phyloP scores from a whole-genome alignment of 768 basidiomycete genomes.

The Tricholoma sp. region DNA sequence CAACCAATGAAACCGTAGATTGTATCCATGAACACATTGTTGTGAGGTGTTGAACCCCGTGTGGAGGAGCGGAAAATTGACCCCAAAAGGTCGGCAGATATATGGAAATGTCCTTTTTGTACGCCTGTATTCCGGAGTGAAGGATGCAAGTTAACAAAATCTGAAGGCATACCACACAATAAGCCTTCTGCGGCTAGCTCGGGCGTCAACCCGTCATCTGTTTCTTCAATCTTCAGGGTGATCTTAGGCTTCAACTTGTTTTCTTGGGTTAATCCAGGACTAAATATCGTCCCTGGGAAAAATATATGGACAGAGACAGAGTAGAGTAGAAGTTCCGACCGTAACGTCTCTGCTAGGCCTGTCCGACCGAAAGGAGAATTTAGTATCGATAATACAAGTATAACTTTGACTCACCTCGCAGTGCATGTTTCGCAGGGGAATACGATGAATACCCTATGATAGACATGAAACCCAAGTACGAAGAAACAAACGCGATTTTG shows the following conservation, averaged over 20 bases:
- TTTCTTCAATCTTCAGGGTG: constrained; percentile 71
- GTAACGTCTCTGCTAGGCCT: constrained; percentile 87
- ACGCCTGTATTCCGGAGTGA: constrained; percentile 44
- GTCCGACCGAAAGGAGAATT: not conserved
- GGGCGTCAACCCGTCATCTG: constrained; percentile 58
- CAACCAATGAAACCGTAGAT: constrained; percentile 40
- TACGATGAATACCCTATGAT: constrained; percentile 80
- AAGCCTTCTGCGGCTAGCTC: constrained; percentile 58
- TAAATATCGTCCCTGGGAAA: constrained; percentile 78
- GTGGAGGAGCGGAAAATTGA: constrained; percentile 65
- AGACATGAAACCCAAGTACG: constrained; percentile 71
- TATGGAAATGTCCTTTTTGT: constrained; percentile 67
- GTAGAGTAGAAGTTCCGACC: constrained; percentile 76
- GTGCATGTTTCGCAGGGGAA: constrained; percentile 79
- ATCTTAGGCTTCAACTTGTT: constrained; percentile 74
- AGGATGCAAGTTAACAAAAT: not conserved
- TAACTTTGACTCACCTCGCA: constrained; percentile 54
- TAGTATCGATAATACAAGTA: not conserved
- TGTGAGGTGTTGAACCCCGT: constrained; percentile 58
- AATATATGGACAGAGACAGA: constrained; percentile 75
- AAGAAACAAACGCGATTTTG: constrained; percentile 76
- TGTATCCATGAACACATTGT: constrained; percentile 54
- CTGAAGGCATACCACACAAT: constrained; percentile 42
- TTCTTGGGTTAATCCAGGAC: constrained; percentile 73
- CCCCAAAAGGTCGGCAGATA: constrained; percentile 68